Evolutionary conservation across 768 basidiomycete genomes (phyloP), one percentile per base, ranked within the genome.

Genomic region (Russula olivacea): DNA sequence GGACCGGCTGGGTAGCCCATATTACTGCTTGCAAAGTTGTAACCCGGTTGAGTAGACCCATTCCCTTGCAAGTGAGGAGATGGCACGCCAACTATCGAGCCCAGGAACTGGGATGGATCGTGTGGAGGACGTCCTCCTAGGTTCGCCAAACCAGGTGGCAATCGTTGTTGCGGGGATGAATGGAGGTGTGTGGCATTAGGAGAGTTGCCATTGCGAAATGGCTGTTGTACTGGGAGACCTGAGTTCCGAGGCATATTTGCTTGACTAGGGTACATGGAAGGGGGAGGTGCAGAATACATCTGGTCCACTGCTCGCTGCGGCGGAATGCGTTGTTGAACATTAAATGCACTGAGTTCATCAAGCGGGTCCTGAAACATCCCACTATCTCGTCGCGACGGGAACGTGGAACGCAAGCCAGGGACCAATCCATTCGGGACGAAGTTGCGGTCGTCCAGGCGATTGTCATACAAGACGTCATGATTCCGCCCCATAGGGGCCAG

Each of bases 401-500:
- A 83, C 43, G 79, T 80, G 34, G 86, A 80, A 43, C 91, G 85
- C 36, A 93, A 79, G 10, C 90, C 91, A 28, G 91, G 90, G 17
- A 93, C 91, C 83, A 93, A 84, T 32, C 88, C 88, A 74, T 93
- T 89, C 11, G 91, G 88, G 28, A 89, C 81, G 68, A 93, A 93
- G 68, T 80, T 83, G 65, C 89, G 80, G 68, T 89, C 89, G 57
- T 92, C 88, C 45, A 84, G 71, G 28, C 85, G 84, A 68, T 84
- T 87, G 58, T 90, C 88, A 69, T 89, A 89, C 36, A 90, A 71
- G 3, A 87, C 72, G 47, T 91, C 89, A 45, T 87, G 75, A 25
- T 86, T 85, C 67, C 76, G 79, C 55, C 73, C 76, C 17, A 75
- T 73, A 7, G 73, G 66, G n/a, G 75, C 70, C 28, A 76, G 73